A percentile compares a stretch with the other conserved stretches of the same genome.
Conservation (phyloP, 306 rosid genomes). For the Cucurbita pepo region DNA sequence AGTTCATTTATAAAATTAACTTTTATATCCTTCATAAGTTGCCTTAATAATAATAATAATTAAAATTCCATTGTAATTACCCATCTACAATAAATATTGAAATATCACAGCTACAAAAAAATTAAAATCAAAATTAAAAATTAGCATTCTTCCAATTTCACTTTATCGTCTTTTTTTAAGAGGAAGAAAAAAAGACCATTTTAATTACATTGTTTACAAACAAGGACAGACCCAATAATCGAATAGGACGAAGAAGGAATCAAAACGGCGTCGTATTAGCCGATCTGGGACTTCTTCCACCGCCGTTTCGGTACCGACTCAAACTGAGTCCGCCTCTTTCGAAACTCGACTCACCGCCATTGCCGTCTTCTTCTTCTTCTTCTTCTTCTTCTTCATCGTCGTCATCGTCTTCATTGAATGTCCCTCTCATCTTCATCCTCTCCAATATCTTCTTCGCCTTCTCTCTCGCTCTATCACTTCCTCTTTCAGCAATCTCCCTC, state of each 20-base stretch:
- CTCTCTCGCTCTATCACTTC: slow-evolving; percentile 71
- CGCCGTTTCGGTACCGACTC: neutral
- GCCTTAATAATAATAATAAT: neutral
- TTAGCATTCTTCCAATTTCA: neutral
- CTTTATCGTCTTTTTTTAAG: neutral
- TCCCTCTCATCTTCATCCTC: slow-evolving; percentile 29
- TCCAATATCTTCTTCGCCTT: slow-evolving; percentile 54
- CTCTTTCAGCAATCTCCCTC: slow-evolving; percentile 47
- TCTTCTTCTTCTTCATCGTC: neutral
- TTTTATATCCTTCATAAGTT: neutral
- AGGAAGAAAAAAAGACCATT: neutral
- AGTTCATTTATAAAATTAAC: neutral
- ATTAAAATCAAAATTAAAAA: neutral
- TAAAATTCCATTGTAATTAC: neutral
- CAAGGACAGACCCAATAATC: neutral
- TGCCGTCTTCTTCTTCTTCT: neutral
- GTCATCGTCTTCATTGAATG: neutral
- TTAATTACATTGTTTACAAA: neutral
- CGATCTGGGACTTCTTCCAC: neutral
- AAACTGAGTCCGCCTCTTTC: neutral
- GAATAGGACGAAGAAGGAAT: neutral
- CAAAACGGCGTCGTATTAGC: neutral
- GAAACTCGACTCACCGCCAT: slow-evolving; percentile 3
- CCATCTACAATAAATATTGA: neutral
- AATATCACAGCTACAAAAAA: neutral